Evolutionary conservation across 768 basidiomycete species (phyloP).

Genomic region (Crassisporium funariophilum): DNA sequence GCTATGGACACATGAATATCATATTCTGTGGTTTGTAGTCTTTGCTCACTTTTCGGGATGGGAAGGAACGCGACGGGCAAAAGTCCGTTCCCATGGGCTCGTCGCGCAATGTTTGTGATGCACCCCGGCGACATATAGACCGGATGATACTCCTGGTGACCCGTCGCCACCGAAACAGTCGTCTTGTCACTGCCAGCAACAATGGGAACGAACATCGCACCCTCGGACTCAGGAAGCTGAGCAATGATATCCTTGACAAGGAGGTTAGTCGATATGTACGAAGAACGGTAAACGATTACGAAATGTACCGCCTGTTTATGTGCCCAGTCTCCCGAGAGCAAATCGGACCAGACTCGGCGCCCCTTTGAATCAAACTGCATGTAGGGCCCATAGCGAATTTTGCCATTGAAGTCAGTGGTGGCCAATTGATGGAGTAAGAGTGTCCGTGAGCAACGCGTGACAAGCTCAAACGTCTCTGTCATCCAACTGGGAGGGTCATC

Average conservation of each 20-base stretch:
- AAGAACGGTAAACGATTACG: too few relatives aligned
- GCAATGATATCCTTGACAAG: too few relatives aligned
- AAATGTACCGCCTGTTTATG: constrained; percentile 1
- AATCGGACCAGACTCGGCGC: constrained; percentile 15
- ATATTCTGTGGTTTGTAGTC: neutral
- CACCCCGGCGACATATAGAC: constrained; percentile 16
- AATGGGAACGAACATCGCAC: constrained; percentile 11
- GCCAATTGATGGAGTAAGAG: constrained; percentile 5
- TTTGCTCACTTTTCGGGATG: neutral
- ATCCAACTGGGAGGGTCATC: constrained; percentile 27
- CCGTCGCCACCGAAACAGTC: constrained; percentile 19
- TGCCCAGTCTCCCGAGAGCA: constrained; percentile 2
- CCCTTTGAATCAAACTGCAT: constrained; percentile 9
- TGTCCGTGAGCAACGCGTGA: constrained; percentile 10
- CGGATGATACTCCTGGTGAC: constrained; percentile 19
- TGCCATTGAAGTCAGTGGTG: constrained; percentile 6
- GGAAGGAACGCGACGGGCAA: neutral
- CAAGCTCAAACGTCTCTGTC: constrained; percentile 24
- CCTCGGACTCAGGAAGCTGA: too few relatives aligned
- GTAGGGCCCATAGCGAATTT: constrained; percentile 4
- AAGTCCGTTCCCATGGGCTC: constrained; percentile 10
- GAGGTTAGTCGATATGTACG: too few relatives aligned
- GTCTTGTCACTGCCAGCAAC: constrained; percentile 23
- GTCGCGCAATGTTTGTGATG: constrained; percentile 14
- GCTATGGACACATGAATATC: neutral